Base-by-base conservation (phyloP, 768 basidiomycete genomes). In the Epithele typhae region DNA sequence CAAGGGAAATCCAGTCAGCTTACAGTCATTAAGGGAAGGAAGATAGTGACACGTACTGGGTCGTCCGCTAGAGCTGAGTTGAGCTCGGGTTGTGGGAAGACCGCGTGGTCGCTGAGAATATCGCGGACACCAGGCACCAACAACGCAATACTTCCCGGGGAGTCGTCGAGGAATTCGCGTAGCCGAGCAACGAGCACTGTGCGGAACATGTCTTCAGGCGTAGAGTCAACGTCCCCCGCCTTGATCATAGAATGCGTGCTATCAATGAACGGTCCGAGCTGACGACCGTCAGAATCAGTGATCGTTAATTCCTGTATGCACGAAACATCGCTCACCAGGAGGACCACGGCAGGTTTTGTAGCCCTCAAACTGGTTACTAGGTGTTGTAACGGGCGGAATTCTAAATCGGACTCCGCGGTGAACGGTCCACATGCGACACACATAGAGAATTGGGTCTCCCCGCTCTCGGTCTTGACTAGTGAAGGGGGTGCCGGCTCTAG, bases 191-290 rank as follows among this genome's bases (percentile, higher is more conserved):
- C 62, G 56, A 98, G 80, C 36, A 81, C 74, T 5, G 70, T 64
- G 23, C 75, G 69, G 68, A 97, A 98, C 36, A 95, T 70, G 21
- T 79, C 76, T 4, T 68, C 53, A 0, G 89, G 86, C 1, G 78
- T 70, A 40, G 73, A 66, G 46, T 87, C 82, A 21, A 82, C 62
- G 44, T 92, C 86, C 5, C 95, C 96, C 3, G 71, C 65, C 60
- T 80, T 83, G 53, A 98, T 77, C 41, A 73, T 69, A 2, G 86
- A 79, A 62, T 98, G 91, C 15, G 74, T 64, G 0, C 78, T 66
- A 54, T 97, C 92, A 35, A 98, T 68, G 61, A 98, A 99, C 1
- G 96, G 96, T 0, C 96, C 96, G 24, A 91, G 67, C 95, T 99
- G 52, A 0, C 35, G 27, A 14, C n/a, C 9, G 14, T 39, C 12